Evolutionary conservation across 805 yeast genomes (phyloP), one percentile per base, ranked within the genome.

Genomic region (Wickerhamomyces chaumierensis): DNA sequence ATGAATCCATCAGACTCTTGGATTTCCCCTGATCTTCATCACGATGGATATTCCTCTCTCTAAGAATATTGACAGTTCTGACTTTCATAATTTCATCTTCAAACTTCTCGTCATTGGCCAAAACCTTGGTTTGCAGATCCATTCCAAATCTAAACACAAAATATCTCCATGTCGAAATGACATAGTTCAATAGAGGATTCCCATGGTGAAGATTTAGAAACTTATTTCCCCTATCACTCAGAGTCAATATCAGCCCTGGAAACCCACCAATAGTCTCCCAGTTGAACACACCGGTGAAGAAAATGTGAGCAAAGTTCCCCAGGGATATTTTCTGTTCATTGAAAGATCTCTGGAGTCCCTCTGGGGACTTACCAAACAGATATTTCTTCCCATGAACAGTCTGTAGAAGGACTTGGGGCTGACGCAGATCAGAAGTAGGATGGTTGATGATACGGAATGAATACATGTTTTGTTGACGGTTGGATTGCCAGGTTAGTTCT

Each of bases 181-280:
- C 65, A 53, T 75, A 79, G 40, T 69, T 65, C 17, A 72, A 40
- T 21, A 74, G 52, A 2, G 62, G 53, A 34, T 60, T 63, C n/a
- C 78, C 73, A 36, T 75, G 71, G 48, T 60, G 69, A 1, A 85
- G 60, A n/a, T 67, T 68, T 31, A 83, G 54, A 6, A 65, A 65
- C 36, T 71, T 69, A 44, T 70, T 66, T 2, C 86, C 87, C 48
- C 85, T 82, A 48, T 86, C 96, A 40, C 84, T 77, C 13, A 82
- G 66, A 0, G 96, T 85, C 37, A 90, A 61, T 36, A 90, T 73
- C 49, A 85, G 61, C 0, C 98, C 98, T 0, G 97, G 96, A 6
- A 90, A 58, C 0, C 98, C 98, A n/a, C 94, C 85, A 2, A 86
- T 61, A n/a, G 79, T 68, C 5, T 69, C 56, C 96, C 96, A 90